Evolutionary conservation across 2,329 filamentous ascomycete genomes (phyloP).

Genomic region (Alternaria triticina): DNA sequence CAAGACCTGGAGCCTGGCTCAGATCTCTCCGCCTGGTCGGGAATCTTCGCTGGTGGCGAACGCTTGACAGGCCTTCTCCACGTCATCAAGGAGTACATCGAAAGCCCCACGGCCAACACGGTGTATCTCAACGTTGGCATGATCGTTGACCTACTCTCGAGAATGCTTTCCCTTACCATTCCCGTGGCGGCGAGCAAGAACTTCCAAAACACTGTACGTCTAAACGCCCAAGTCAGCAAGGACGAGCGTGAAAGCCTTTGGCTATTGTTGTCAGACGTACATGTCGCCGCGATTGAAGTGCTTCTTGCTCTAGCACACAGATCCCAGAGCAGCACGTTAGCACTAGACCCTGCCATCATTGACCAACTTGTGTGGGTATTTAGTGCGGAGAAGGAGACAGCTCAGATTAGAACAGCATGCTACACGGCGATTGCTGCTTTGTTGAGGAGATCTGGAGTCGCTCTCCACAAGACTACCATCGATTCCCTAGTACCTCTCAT

Average conservation of each 20-base stretch:
- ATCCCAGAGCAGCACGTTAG: conserved; percentile 63
- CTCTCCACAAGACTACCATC: conserved; percentile 70
- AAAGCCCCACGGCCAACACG: conserved; percentile 66
- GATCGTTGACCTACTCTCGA: conserved; percentile 71
- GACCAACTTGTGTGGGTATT: conserved; percentile 78
- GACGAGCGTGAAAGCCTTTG: conserved; percentile 85
- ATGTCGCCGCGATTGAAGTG: conserved; percentile 72
- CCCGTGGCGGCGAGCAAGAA: conserved; percentile 54
- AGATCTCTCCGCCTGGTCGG: conserved; percentile 72
- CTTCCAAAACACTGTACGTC: conserved; percentile 53
- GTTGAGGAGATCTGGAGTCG: conserved; percentile 67
- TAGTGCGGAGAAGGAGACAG: conserved; percentile 57
- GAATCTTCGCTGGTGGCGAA: conserved; percentile 75
- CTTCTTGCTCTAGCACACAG: conserved; percentile 64
- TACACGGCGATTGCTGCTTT: conserved; percentile 68
- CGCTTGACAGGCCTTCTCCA: conserved; percentile 71
- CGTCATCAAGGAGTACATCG: conserved; percentile 69
- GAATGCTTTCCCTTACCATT: conserved; percentile 71
- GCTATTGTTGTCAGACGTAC: conserved; percentile 74
- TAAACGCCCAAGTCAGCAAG: conserved; percentile 74
- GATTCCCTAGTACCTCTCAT: conserved; percentile 68
- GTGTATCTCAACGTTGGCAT: conserved; percentile 72
- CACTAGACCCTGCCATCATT: conserved; percentile 68
- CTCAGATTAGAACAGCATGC: conserved; percentile 63
- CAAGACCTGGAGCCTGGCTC: conserved; percentile 50